Evolutionary conservation across 495 filamentous ascomycete genomes (phyloP).

Genomic region (Penicillium daleae): DNA sequence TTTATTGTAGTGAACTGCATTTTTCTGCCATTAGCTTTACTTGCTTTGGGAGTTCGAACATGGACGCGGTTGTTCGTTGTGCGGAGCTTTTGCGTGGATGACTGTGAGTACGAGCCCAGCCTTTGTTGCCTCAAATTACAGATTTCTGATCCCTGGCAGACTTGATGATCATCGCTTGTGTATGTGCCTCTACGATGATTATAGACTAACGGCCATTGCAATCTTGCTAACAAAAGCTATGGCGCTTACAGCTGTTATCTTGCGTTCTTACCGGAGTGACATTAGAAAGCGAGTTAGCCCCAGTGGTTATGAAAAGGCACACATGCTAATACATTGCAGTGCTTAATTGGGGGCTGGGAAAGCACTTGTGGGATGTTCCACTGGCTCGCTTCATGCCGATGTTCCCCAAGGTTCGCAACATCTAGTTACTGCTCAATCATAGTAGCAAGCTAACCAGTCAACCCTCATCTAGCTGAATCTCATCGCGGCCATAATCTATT

Average conservation of each 20-base stretch:
- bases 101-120: constrained; percentile 33
- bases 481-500: constrained; percentile 39
- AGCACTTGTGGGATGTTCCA: constrained; percentile 39
- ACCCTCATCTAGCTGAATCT: constrained; percentile 29
- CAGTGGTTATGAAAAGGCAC: background rate
- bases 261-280: constrained; percentile 35
- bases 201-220: background rate
- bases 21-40: constrained; percentile 35
- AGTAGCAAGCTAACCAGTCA: background rate
- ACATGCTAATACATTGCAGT: constrained; percentile 11
- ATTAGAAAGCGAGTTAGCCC: constrained; percentile 27
- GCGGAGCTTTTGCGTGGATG: constrained; percentile 43
- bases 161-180: constrained; percentile 36
- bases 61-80: constrained; percentile 43
- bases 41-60: constrained; percentile 36
- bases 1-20: constrained; percentile 34
- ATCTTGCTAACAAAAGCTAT: background rate
- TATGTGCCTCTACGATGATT: constrained; percentile 16
- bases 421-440: background rate
- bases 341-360: constrained; percentile 36
- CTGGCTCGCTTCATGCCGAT: constrained; percentile 12
- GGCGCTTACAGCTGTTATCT: constrained; percentile 22
- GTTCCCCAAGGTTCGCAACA: constrained; percentile 25
- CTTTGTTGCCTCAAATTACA: background rate
- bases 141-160: constrained; percentile 24